Percentiles rank a stretch among this genome's conserved stretches.
phyloP scores from a whole-genome alignment of 2,329 filamentous ascomycete genomes.

The Fusarium chlamydosporum region DNA sequence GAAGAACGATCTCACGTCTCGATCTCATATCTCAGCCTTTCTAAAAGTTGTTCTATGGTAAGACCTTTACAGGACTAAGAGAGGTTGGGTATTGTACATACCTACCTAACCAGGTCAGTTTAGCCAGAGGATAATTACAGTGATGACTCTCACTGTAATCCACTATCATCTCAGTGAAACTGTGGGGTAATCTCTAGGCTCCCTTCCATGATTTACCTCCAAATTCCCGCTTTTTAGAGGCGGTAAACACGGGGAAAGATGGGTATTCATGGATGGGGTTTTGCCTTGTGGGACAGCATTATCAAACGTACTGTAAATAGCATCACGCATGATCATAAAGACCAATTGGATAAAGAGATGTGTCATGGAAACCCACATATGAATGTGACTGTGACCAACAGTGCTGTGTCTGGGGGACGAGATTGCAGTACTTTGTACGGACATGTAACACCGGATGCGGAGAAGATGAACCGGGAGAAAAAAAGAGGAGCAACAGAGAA shows the following conservation, averaged over 20 bases:
- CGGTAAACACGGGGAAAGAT: background rate
- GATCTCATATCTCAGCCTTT: background rate
- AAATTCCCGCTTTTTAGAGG: constrained; percentile 14
- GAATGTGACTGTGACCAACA: constrained; percentile 1
- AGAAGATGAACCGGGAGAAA: constrained; percentile 9
- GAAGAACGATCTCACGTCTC: constrained; percentile 7
- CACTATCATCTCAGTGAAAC: background rate
- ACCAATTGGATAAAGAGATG: constrained; percentile 1
- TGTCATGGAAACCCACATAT: constrained; percentile 3
- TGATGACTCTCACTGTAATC: background rate
- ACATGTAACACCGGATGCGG: constrained; percentile 19
- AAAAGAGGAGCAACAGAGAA: background rate
- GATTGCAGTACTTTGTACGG: constrained; percentile 3
- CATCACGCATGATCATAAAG: background rate
- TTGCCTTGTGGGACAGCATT: constrained; percentile 3
- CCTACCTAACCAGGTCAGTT: background rate
- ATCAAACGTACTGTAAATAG: constrained; percentile 1
- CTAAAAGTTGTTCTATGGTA: background rate
- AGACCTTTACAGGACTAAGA: background rate
- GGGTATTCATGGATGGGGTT: background rate
- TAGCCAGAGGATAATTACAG: constrained; percentile 13
- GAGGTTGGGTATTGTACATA: background rate
- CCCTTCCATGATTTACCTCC: constrained; percentile 3
- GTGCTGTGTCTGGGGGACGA: background rate
- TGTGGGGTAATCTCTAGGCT: constrained; percentile 4